Percentiles rank a stretch among this genome's conserved stretches.
phyloP scores from a whole-genome alignment of 2,329 filamentous ascomycete genomes.

The Aspergillus pseudotamarii region DNA sequence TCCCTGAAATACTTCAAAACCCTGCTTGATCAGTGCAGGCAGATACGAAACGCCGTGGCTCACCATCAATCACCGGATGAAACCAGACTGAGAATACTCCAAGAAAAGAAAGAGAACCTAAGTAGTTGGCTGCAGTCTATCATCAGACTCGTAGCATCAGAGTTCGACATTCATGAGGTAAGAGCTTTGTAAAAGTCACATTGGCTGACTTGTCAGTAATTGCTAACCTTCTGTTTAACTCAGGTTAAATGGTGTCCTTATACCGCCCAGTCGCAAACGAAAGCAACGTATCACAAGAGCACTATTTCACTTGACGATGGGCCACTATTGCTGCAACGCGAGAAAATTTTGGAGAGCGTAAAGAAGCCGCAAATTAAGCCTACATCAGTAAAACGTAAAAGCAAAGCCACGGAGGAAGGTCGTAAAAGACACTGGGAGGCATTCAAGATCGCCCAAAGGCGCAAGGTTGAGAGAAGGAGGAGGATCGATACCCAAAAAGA shows the following conservation, averaged over 20 bases:
- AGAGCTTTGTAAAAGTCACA: not conserved
- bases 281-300: not conserved
- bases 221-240: not conserved
- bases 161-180: not conserved
- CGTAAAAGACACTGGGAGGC: not conserved
- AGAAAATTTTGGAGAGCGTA: not conserved
- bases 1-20: not conserved
- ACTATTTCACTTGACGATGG: not conserved
- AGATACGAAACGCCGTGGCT: conserved; percentile 12
- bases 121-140: not conserved
- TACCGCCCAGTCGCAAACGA: not conserved
- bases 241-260: not conserved
- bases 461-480: not conserved
- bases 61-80: conserved; percentile 6
- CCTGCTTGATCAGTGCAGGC: conserved; percentile 2
- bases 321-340: not conserved
- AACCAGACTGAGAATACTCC: not conserved
- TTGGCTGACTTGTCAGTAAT: not conserved
- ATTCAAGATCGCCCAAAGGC: not conserved
- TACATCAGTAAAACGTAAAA: not conserved
- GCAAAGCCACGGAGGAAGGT: not conserved
- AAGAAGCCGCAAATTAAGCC: not conserved
- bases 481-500: not conserved
- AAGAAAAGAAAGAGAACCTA: not conserved
- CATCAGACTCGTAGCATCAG: not conserved